Evolutionary conservation across 2,329 filamentous ascomycete species (phyloP).

Genomic region (Hymenoscyphus albidus): DNA sequence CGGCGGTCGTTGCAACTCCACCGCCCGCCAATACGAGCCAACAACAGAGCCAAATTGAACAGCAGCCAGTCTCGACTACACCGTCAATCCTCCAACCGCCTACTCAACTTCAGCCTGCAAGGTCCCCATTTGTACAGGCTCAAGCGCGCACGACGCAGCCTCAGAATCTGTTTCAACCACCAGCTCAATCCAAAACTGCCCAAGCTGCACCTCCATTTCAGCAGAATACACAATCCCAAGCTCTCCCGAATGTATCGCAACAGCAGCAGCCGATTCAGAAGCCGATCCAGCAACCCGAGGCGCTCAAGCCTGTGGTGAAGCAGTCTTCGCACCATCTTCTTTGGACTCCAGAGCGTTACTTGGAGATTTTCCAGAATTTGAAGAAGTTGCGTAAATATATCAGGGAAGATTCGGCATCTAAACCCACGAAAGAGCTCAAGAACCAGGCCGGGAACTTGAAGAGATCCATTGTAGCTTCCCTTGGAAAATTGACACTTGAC

Average conservation of each 20-base stretch:
- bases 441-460: slow-evolving; percentile 67
- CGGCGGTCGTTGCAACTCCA: background rate
- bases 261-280: background rate
- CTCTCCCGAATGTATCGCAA: slow-evolving; percentile 4
- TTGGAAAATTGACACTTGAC: slow-evolving; percentile 65
- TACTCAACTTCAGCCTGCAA: background rate
- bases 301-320: background rate
- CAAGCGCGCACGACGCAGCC: background rate
- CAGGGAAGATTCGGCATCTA: slow-evolving; percentile 46
- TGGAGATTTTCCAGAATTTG: slow-evolving; percentile 62
- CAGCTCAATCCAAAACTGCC: background rate
- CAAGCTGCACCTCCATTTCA: slow-evolving; percentile 2
- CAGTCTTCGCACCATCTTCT: slow-evolving; percentile 15
- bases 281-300: background rate
- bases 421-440: slow-evolving; percentile 52
- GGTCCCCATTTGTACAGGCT: background rate
- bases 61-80: background rate
- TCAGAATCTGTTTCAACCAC: background rate
- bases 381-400: slow-evolving; percentile 54
- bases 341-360: slow-evolving; percentile 43
- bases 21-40: background rate
- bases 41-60: background rate
- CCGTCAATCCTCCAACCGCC: background rate
- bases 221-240: slow-evolving; percentile 1
- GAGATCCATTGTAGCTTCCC: slow-evolving; percentile 64